phyloP scores from a whole-genome alignment of 768 basidiomycete genomes.

The Stropharia rugosoannulata region DNA sequence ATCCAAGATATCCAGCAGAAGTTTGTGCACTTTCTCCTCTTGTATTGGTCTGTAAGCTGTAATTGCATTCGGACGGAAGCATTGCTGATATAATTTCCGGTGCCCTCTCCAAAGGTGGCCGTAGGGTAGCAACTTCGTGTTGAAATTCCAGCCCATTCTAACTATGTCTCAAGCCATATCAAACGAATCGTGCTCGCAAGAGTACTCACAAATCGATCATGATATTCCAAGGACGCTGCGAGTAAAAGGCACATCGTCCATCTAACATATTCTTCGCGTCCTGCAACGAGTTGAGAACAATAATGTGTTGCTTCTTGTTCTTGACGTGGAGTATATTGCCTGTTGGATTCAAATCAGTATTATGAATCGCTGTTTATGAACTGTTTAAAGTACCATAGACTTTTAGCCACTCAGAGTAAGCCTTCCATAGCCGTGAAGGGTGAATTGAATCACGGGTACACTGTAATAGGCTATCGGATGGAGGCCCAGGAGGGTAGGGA shows the following conservation, averaged over 20 bases:
- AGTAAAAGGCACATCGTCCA: conserved; percentile 45
- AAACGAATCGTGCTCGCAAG: neutral
- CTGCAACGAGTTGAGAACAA: conserved; percentile 26
- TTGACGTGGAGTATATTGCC: conserved; percentile 19
- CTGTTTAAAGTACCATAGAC: conserved; percentile 11
- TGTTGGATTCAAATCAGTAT: neutral
- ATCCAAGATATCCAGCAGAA: conserved; percentile 27
- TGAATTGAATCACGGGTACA: conserved; percentile 5
- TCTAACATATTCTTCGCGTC: conserved; percentile 30
- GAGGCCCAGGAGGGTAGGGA: conserved; percentile 16
- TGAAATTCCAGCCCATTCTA: conserved; percentile 39
- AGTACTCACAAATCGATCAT: conserved; percentile 16
- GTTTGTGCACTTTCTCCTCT: conserved; percentile 25
- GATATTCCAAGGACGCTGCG: conserved; percentile 38
- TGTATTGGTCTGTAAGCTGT: conserved; percentile 31
- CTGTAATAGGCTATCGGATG: conserved; percentile 4
- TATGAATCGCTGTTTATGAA: neutral
- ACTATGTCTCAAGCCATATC: neutral
- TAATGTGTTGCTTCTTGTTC: conserved; percentile 17
- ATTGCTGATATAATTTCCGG: conserved; percentile 35
- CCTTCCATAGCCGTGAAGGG: conserved; percentile 9
- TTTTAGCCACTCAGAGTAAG: conserved; percentile 16
- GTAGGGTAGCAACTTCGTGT: conserved; percentile 33
- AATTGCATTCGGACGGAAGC: conserved; percentile 28
- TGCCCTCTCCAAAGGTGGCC: conserved; percentile 36